Evolutionary conservation across 139 green algal genomes (phyloP).

Genomic region (Coelastrella sp.): DNA sequence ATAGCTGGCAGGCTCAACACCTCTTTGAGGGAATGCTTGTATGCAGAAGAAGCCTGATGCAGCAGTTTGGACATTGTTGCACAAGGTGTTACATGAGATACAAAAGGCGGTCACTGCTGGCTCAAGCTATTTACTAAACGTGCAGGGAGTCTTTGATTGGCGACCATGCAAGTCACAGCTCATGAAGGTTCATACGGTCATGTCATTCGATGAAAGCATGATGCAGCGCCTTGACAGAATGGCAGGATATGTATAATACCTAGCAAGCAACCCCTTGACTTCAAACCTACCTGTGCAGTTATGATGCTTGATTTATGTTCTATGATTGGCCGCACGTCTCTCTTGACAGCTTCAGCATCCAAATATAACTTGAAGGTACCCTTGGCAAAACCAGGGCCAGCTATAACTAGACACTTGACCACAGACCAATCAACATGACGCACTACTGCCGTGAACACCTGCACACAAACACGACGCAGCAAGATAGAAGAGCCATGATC

Average conservation of each 20-base stretch:
- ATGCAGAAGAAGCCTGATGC: conserved; percentile 82
- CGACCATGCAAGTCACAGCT: too few relatives aligned
- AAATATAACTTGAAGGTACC: conserved; percentile 87
- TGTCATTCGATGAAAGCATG: too few relatives aligned
- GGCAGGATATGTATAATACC: too few relatives aligned
- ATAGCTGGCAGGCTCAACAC: conserved; percentile 63
- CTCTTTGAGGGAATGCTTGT: conserved; percentile 92
- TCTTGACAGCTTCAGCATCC: conserved; percentile 70
- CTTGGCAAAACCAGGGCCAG: conserved; percentile 96
- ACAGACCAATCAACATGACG: conserved; percentile 90
- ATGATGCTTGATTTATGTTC: conserved; percentile 55
- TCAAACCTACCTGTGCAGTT: conserved; percentile 29
- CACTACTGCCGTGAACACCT: conserved; percentile 72
- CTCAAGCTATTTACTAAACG: too few relatives aligned
- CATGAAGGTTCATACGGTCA: too few relatives aligned
- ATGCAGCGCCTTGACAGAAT: too few relatives aligned
- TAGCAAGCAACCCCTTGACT: neutral
- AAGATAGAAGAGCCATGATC: neutral
- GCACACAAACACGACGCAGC: neutral
- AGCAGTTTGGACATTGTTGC: neutral
- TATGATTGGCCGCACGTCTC: conserved; percentile 71
- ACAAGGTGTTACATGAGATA: too few relatives aligned
- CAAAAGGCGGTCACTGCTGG: too few relatives aligned
- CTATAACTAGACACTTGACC: conserved; percentile 95
- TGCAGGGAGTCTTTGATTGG: too few relatives aligned